phyloP scores from a whole-genome alignment of 1,139 yeast genomes.

The Eremothecium gossypii region DNA sequence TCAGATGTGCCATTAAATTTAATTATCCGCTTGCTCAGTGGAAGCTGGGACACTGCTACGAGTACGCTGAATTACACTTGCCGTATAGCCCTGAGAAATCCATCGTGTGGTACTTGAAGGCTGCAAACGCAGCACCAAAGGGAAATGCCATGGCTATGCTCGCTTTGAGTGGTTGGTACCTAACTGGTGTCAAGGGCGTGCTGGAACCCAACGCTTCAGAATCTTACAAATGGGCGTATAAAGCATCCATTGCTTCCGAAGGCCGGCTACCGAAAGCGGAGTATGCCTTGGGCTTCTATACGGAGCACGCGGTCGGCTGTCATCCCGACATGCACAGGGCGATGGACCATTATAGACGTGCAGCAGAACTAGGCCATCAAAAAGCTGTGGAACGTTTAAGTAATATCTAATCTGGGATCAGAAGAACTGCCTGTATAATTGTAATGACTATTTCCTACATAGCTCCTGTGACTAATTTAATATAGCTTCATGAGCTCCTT shows the following conservation, averaged over 20 bases:
- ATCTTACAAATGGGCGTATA: conserved; percentile 63
- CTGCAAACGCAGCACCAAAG: conserved; percentile 43
- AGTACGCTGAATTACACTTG: conserved; percentile 69
- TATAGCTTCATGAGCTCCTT: no score
- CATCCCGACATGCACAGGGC: conserved; percentile 41
- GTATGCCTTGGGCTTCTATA: conserved; percentile 72
- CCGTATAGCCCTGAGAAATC: conserved; percentile 61
- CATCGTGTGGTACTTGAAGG: conserved; percentile 82
- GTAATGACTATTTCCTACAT: no score
- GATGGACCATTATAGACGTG: conserved; percentile 44
- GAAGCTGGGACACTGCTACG: conserved; percentile 78
- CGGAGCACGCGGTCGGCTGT: conserved; percentile 72
- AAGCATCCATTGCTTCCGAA: conserved; percentile 70
- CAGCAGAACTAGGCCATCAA: conserved; percentile 52
- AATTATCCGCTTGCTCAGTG: conserved; percentile 78
- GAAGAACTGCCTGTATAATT: no score
- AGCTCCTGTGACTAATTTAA: no score
- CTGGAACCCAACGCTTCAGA: conserved; percentile 64
- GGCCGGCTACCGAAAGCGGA: conserved; percentile 76
- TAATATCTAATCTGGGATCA: not conserved
- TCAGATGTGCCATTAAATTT: conserved; percentile 60
- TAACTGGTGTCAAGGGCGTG: conserved; percentile 69
- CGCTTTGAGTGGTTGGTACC: conserved; percentile 87
- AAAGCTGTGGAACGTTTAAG: conserved; percentile 33
- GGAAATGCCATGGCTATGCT: conserved; percentile 84